These are phyloP conservation scores for Lentinula novae-zelandiae DNA, from an alignment of 1,284 basidiomycete species.

Conservation along the genomic window DNA sequence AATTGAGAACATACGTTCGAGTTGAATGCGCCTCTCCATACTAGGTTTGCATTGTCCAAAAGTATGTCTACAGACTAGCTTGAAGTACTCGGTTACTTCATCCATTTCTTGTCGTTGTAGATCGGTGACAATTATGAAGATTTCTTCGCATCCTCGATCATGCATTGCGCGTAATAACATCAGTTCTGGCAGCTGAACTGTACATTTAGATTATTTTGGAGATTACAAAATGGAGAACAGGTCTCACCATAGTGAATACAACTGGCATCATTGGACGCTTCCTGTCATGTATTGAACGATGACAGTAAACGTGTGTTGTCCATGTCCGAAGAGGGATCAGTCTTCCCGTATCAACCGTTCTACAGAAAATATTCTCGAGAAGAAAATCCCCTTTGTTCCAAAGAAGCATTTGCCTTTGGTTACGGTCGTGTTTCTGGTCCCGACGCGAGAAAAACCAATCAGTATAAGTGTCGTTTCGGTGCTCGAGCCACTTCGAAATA, in stretches of 20 bases:
- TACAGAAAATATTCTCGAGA: conserved; percentile 71
- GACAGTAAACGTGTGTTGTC: conserved; percentile 75
- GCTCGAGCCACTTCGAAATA: conserved; percentile 78
- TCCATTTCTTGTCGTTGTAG: conserved; percentile 75
- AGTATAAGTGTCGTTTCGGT: conserved; percentile 62
- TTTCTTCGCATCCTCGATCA: conserved; percentile 66
- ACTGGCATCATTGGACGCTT: conserved; percentile 74
- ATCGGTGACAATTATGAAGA: conserved; percentile 72
- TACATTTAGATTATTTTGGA: neutral
- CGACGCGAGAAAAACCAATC: conserved; percentile 70
- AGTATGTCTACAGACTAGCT: conserved; percentile 60
- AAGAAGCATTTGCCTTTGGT: conserved; percentile 53
- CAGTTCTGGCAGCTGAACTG: conserved; percentile 60
- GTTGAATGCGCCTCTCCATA: conserved; percentile 60
- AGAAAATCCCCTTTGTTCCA: conserved; percentile 77
- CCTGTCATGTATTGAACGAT: conserved; percentile 66
- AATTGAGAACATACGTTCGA: conserved; percentile 48
- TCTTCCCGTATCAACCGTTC: conserved; percentile 70
- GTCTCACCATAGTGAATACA: conserved; percentile 66
- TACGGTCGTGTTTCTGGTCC: conserved; percentile 50
- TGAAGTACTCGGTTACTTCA: conserved; percentile 70
- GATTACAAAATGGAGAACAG: conserved; percentile 12
- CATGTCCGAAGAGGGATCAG: conserved; percentile 72
- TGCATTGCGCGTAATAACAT: conserved; percentile 77
- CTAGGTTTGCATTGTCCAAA: conserved; percentile 63